These are phyloP conservation scores for Heritiera littoralis DNA, from an alignment of 345 rosid genomes.

Conservation along the genomic window DNA sequence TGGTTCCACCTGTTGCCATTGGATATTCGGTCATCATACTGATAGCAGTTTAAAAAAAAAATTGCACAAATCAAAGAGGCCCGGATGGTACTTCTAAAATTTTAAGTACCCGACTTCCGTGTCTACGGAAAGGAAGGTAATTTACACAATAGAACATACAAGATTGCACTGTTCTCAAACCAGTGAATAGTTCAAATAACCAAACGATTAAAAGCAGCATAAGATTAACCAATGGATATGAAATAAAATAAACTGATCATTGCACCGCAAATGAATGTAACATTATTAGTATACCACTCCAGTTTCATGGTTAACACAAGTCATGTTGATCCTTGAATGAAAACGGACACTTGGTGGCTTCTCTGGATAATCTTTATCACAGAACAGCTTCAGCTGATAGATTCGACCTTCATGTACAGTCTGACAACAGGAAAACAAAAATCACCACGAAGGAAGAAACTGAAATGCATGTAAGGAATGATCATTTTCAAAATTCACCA, in stretches of 20 bases:
- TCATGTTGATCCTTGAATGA: slow-evolving; percentile 91
- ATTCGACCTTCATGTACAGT: slow-evolving; percentile 97
- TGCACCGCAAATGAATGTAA: neutral
- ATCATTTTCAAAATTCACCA: neutral
- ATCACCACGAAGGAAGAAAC: neutral
- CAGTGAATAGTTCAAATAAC: neutral
- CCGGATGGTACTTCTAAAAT: neutral
- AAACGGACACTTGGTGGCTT: slow-evolving; percentile 95
- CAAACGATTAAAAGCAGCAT: neutral
- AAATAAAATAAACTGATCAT: neutral
- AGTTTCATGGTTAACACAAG: slow-evolving; percentile 91
- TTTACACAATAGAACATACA: neutral
- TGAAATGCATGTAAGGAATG: neutral
- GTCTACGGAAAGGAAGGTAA: neutral
- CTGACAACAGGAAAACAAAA: slow-evolving; percentile 35
- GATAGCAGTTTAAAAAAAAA: neutral
- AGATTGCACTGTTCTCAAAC: neutral
- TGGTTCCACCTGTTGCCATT: slow-evolving; percentile 57
- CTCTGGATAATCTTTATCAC: slow-evolving; percentile 97
- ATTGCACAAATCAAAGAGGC: neutral
- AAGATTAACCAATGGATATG: neutral
- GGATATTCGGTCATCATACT: slow-evolving; percentile 5
- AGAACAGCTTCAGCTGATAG: slow-evolving; percentile 96
- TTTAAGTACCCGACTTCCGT: neutral
- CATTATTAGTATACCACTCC: slow-evolving; percentile 66